A percentile compares a stretch with the other conserved stretches of the same genome.
Evolutionary conservation across 495 filamentous ascomycete genomes (phyloP).

Genomic region (Xylaria scruposa): DNA sequence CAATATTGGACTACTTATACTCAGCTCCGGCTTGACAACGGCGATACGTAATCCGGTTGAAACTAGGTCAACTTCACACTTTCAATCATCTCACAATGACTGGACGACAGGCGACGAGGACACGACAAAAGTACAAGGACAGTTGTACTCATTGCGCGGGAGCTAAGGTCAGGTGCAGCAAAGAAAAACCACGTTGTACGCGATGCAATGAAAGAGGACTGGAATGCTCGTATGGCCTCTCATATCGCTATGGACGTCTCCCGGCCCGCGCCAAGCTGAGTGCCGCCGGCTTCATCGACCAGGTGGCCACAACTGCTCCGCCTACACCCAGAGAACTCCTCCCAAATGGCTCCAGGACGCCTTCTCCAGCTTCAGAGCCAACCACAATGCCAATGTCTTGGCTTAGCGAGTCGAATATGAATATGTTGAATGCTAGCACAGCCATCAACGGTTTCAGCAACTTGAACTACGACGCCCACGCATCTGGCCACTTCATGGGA

Average conservation of each 20-base stretch:
- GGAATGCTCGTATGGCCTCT: conserved; percentile 30
- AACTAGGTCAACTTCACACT: conserved; percentile 15
- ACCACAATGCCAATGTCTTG: conserved; percentile 23
- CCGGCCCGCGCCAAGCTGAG: conserved; percentile 28
- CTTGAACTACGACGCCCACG: conserved; percentile 20
- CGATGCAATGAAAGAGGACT: conserved; percentile 27
- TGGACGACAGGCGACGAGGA: conserved; percentile 30
- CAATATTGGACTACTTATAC: conserved; percentile 29
- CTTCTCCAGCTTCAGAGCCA: conserved; percentile 27
- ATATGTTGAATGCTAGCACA: conserved; percentile 16
- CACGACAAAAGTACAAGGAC: conserved; percentile 33
- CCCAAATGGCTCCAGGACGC: conserved; percentile 23
- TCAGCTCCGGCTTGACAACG: conserved; percentile 24
- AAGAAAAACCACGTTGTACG: conserved; percentile 29
- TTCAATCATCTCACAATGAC: conserved; percentile 26
- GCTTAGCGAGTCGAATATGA: conserved; percentile 26
- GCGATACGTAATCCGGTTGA: conserved; percentile 4
- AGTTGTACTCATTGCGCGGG: conserved; percentile 31
- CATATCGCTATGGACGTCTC: conserved; percentile 31
- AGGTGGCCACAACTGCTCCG: conserved; percentile 12
- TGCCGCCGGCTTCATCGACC: conserved; percentile 21
- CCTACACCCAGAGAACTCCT: conserved; percentile 28
- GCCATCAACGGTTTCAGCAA: conserved; percentile 19
- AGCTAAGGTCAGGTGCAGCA: conserved; percentile 30
- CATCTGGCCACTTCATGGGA: conserved; percentile 16